These are phyloP conservation scores for apple (Malus domestica) DNA, from an alignment of 306 rosid species.

Conservation along the genomic window ASM211411v1 NC_041800.1:32939733-32940232, in stretches of 20 bases:
- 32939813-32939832: slow-evolving; percentile 89
- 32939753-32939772: slow-evolving; percentile 6
- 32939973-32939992: background rate
- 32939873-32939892: slow-evolving; percentile 46
- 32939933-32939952: slow-evolving; percentile 53
- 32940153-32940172: background rate
- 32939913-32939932: slow-evolving; percentile 50
- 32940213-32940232: slow-evolving; percentile 71
- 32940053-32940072: background rate
- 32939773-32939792: slow-evolving; percentile 38
- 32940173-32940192: slow-evolving; percentile 10
- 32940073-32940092: background rate
- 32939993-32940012: background rate
- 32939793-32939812: slow-evolving; percentile 91
- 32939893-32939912: slow-evolving; percentile 46
- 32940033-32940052: background rate
- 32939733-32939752: slow-evolving; percentile 8
- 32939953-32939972: slow-evolving; percentile 81
- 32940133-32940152: background rate
- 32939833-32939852: slow-evolving; percentile 59
- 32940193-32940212: slow-evolving; percentile 18
- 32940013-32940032: background rate
- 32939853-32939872: slow-evolving; percentile 83
- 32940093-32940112: background rate
- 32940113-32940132: background rate